A percentile compares a stretch with the other conserved stretches of the same genome.
Conservation (phyloP, 176 grass and related monocot genomes). For the Luzula sylvatica region DNA sequence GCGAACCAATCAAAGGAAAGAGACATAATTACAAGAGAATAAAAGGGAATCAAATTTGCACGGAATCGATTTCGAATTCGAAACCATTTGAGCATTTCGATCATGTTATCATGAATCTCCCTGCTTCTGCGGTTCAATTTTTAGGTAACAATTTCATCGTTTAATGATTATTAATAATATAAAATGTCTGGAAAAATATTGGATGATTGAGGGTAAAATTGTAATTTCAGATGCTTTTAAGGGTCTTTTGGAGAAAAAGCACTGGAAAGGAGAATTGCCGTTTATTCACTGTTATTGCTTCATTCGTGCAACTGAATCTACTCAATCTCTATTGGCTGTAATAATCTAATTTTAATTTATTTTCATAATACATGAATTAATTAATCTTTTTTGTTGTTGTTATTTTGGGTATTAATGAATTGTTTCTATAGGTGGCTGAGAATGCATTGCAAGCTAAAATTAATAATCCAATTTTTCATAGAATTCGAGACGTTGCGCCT, state of each 20-base stretch:
- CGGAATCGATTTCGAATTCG: slow-evolving; percentile 18
- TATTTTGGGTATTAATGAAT: slow-evolving; percentile 6
- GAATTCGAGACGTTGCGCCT: slow-evolving; percentile 86
- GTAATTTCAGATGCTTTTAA: slow-evolving; percentile 44
- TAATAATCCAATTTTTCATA: slow-evolving; percentile 54
- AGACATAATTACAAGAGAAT: slow-evolving; percentile 64
- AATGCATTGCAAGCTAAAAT: slow-evolving; percentile 59
- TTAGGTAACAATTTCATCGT: no score
- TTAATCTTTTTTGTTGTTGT: neutral
- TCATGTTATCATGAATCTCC: slow-evolving; percentile 95
- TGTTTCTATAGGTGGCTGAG: slow-evolving; percentile 64
- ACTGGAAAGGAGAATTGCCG: slow-evolving; percentile 65
- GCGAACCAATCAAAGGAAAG: slow-evolving; percentile 28
- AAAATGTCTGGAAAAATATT: no score
- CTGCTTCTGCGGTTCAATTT: slow-evolving; percentile 85
- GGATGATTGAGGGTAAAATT: neutral
- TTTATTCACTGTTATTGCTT: slow-evolving; percentile 94
- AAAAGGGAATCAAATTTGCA: slow-evolving; percentile 31
- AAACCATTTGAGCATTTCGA: slow-evolving; percentile 72
- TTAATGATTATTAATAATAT: no score
- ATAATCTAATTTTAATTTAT: slow-evolving; percentile 2
- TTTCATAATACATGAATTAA: slow-evolving; percentile 14
- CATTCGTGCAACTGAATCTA: slow-evolving; percentile 75
- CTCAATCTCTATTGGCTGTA: slow-evolving; percentile 59
- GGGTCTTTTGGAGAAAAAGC: slow-evolving; percentile 57